Conservation (phyloP, 1,284 basidiomycete genomes). For the Ceratobasidium theobromae region DNA sequence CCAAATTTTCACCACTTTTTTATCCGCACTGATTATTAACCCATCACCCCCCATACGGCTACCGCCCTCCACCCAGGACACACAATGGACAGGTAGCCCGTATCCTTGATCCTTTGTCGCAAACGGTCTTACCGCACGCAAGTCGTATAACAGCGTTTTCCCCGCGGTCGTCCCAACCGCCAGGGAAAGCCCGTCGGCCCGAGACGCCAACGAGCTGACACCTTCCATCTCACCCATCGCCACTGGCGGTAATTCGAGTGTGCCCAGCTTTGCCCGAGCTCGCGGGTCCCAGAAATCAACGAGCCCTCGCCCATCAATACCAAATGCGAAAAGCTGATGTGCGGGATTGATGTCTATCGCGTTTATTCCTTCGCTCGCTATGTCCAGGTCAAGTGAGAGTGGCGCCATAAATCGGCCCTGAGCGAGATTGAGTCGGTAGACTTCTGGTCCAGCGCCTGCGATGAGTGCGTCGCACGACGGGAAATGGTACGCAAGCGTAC, state of each 20-base stretch:
- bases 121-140: slow-evolving; percentile 81
- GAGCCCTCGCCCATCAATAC: slow-evolving; percentile 74
- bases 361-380: slow-evolving; percentile 72
- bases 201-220: slow-evolving; percentile 82
- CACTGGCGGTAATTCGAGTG: slow-evolving; percentile 71
- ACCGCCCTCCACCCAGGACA: slow-evolving; percentile 89
- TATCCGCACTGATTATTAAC: slow-evolving; percentile 85
- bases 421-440: slow-evolving; percentile 94
- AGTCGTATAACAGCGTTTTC: slow-evolving; percentile 92
- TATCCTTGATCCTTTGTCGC: slow-evolving; percentile 97
- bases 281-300: slow-evolving; percentile 98
- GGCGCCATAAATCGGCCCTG: slow-evolving; percentile 92
- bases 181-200: slow-evolving; percentile 87
- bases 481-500: slow-evolving; percentile 87
- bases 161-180: slow-evolving; percentile 95
- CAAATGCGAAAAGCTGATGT: slow-evolving; percentile 90
- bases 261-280: slow-evolving; percentile 75
- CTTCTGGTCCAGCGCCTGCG: slow-evolving; percentile 76
- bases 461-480: slow-evolving; percentile 80
- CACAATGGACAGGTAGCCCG: slow-evolving; percentile 83
- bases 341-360: slow-evolving; percentile 91
- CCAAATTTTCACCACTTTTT: slow-evolving; percentile 96
- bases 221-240: slow-evolving; percentile 44
- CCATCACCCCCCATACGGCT: slow-evolving; percentile 81
- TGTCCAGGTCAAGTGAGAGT: slow-evolving; percentile 60